Evolutionary conservation across 805 yeast species (phyloP), one percentile per base, ranked within the genome.

Genomic region (Pichia nanzhaoensis): DNA sequence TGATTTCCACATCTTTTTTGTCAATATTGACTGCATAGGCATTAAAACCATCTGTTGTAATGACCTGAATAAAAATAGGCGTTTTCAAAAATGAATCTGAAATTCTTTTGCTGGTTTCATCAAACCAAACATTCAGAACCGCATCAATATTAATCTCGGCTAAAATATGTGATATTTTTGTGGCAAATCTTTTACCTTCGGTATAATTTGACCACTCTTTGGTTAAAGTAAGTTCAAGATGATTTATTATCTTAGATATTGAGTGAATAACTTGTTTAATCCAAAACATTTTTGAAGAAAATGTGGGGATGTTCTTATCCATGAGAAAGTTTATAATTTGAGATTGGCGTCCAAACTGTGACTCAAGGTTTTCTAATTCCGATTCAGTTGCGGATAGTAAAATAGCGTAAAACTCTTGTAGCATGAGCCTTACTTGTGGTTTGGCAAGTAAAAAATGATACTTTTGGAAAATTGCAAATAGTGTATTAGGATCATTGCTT

Each of bases 111-210:
- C 30, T 41, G 24, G 50, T 38, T 5, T 35, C 32, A 2, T 35
- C 13, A 0, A 75, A 40, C 93, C 95, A 88, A 2, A 58, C 55
- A 0, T 67, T 60, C 41, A 71, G 73, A 0, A 74, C 52, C 0
- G 44, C 48, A 22, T 69, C 61, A 0, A 77, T 56, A 40, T 81
- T 67, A 10, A 80, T 60, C 39, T 71, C 74, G 20, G 66, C 61
- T n/a, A 67, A 54, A 39, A 84, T 66, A 0, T 66, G 60, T 2
- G 58, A 52, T 20, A 77, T 69, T 48, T 78, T 85, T 1, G 66
- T 59, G 10, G 73, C 66, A 1, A 91, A 73, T 49, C 73, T 75
- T 42, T 71, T 73, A 0, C 96, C 96, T 42, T 81, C 88, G 2
- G 81, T 74, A 47, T 76, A 78, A 9, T 69, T 63, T 18, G 60